Evolutionary conservation across 257 asterid species (phyloP), one percentile per base, ranked within the genome.

Genomic region (Scutellaria baicalensis): DNA sequence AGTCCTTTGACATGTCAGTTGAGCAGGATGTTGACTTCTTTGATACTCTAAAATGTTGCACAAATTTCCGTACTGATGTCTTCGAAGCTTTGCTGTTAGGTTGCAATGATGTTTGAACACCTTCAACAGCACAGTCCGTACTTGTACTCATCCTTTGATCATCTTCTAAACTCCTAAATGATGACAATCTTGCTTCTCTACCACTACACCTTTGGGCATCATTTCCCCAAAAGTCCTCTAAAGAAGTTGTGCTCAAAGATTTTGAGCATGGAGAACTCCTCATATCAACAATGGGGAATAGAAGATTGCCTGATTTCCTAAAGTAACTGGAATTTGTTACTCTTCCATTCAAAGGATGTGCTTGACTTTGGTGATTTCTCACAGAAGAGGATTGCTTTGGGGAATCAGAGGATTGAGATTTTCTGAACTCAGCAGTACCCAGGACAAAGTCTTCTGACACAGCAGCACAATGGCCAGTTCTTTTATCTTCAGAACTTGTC

Each of bases 31-130:
- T 82, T 43, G 82, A 66, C 70, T 72, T 82, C 67, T 79, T 82
- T 56, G 86, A 45, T 61, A 59, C 82, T 72, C 64, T 82, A 66
- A 79, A 72, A 60, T 82, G 77, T 35, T 82, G 81, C 57, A 82
- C 84, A 63, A 79, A 64, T 70, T 82, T 79, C 66, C 49, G 79
- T 18, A 79, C 67, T 54, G 86, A 76, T 33, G 84, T 73, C 73
- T 75, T 82, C 58, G 61, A 40, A 61, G 80, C 64, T 48, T 70
- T 82, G 52, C 43, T 56, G 17, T 57, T 50, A 49, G 78, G 66
- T 52, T 62, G 77, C 11, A 80, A 42, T 59, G 50, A 33, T 49
- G 58, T 56, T 62, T 54, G 72, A 31, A 35, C 47, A 33, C 17
- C 72, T 57, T 69, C 79, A 64, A 54, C 72, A 9, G 35, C 27